Conservation (phyloP, 805 yeast genomes). For the Pichia kluyveri region DNA sequence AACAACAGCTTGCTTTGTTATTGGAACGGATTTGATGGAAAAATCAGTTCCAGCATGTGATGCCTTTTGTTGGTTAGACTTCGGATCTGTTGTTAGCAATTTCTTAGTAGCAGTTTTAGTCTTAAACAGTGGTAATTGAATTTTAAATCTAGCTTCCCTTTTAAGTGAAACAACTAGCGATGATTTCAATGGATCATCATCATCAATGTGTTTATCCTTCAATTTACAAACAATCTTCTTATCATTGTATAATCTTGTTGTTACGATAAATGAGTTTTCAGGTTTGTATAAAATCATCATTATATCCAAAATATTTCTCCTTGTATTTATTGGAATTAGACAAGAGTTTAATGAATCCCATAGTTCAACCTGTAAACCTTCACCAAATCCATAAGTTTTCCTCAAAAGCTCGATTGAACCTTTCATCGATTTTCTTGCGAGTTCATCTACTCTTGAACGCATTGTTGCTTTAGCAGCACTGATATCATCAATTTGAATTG, state of each 20-base stretch:
- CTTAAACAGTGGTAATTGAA: constrained; percentile 34
- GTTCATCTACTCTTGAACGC: constrained; percentile 49
- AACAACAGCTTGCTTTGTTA: neutral
- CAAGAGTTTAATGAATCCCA: constrained; percentile 68
- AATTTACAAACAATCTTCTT: constrained; percentile 55
- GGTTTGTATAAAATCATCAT: constrained; percentile 60
- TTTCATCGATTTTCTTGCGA: constrained; percentile 52
- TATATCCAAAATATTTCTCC: constrained; percentile 54
- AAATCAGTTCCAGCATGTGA: too few species aligned
- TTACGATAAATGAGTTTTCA: constrained; percentile 50
- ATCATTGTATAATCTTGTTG: constrained; percentile 57
- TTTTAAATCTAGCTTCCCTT: constrained; percentile 49
- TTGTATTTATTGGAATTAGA: constrained; percentile 46
- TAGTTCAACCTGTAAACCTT: constrained; percentile 47
- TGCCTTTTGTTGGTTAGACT: too few species aligned
- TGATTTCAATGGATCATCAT: constrained; percentile 26
- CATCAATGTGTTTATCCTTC: constrained; percentile 15
- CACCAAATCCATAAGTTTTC: constrained; percentile 46
- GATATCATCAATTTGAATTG: constrained; percentile 49
- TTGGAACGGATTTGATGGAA: too few species aligned
- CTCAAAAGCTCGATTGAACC: constrained; percentile 63
- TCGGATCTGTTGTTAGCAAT: too few species aligned
- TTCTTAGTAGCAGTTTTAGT: constrained; percentile 9
- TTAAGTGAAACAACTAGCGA: constrained; percentile 37
- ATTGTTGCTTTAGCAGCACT: constrained; percentile 30